Evolutionary conservation across 2,329 filamentous ascomycete species (phyloP), one percentile per base, ranked within the genome.

Genomic region (Neonectria sp.): DNA sequence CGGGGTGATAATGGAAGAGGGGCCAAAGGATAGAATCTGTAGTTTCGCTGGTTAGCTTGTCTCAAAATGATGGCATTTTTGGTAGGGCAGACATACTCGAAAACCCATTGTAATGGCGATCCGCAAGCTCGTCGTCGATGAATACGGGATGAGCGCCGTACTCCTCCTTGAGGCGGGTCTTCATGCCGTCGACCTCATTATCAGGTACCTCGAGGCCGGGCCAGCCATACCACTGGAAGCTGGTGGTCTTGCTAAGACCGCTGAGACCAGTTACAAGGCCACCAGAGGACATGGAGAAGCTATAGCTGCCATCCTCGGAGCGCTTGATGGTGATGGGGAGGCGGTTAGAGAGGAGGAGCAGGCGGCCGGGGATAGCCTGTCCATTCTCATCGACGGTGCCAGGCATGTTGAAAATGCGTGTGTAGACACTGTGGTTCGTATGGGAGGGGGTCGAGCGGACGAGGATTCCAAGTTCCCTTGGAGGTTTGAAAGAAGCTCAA

Each of bases 201-300:
- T 97, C 93, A 45, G 95, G 95, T 5, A 98, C 91, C 81, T 98
- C 94, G 55, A 97, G 84, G 43, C 96, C 96, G 1, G 96, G 95
- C 95, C 96, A 98, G 73, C 96, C 96, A 82, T 98, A 98, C 96
- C 96, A 99, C 81, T 96, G 93, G 82, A 98, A 98, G 73, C 92
- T 95, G 29, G 94, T 97, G 35, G 94, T 93, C 83, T 98, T 98
- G 76, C 93, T 92, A 65, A 98, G 85, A 29, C 96, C 96, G 73
- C 94, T 97, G 68, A 99, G 86, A 24, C 96, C 96, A 57, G 94
- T 97, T 76, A 98, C 96, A 46, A 99, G 89, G 46, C 96, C 96
- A 65, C 96, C 96, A 2, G 96, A 98, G 53, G 95, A 98, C 93
- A 98, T 97, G 79, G 93, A 94, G 82, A 97, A 97, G 77, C 91